These are phyloP conservation scores for Fagus sylvatica DNA, from an alignment of 306 rosid genomes.

Conservation along the genomic window DNA sequence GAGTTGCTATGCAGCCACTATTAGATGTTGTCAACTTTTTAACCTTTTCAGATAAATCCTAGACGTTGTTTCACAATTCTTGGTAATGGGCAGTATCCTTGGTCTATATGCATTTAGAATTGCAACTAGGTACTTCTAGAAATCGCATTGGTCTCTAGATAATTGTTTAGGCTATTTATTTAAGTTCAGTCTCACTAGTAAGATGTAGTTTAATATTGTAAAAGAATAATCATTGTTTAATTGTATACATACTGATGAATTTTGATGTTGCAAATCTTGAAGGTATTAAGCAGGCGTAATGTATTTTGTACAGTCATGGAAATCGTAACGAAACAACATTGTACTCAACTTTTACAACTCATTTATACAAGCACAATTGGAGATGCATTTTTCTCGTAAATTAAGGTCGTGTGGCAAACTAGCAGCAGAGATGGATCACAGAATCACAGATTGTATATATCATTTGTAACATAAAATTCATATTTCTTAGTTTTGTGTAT, in stretches of 20 bases:
- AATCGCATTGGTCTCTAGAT: neutral
- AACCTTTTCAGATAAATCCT: neutral
- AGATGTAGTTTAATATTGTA: too few species aligned
- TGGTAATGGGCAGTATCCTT: too few species aligned
- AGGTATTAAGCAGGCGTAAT: constrained; percentile 18
- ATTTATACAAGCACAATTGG: neutral
- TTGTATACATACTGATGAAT: neutral
- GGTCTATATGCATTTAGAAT: neutral
- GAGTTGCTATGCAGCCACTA: neutral
- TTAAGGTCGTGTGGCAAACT: neutral
- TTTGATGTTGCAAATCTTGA: constrained; percentile 15
- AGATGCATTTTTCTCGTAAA: constrained; percentile 9
- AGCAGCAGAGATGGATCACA: neutral
- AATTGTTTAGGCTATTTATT: too few species aligned
- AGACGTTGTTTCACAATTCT: neutral
- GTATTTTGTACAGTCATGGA: constrained; percentile 23
- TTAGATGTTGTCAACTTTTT: neutral
- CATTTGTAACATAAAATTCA: constrained; percentile 11
- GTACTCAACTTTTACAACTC: neutral
- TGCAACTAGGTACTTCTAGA: neutral
- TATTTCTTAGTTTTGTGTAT: constrained; percentile 1
- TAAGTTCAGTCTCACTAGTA: too few species aligned
- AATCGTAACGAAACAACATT: neutral
- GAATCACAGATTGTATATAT: constrained; percentile 7
- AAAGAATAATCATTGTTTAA: neutral